Percentiles rank a stretch among this genome's conserved stretches.
These are phyloP conservation scores for Celoporthe dispersa DNA, from an alignment of 2,329 filamentous ascomycete genomes.

Conservation along the genomic window DNA sequence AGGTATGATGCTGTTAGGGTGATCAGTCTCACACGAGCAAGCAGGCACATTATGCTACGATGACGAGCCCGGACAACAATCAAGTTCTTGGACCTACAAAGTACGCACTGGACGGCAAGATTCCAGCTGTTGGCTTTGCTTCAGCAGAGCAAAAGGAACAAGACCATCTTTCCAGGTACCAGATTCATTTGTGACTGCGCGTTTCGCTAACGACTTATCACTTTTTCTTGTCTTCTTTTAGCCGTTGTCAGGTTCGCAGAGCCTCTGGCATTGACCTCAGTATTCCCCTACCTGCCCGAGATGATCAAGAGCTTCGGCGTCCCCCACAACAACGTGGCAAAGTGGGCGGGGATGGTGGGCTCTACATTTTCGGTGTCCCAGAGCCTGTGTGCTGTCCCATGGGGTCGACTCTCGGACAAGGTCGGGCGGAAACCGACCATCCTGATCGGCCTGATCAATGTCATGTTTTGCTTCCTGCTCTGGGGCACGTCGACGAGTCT, in stretches of 20 bases:
- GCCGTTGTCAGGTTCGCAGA: slow-evolving; percentile 81
- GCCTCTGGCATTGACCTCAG: slow-evolving; percentile 72
- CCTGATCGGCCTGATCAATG: slow-evolving; percentile 72
- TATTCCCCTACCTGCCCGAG: slow-evolving; percentile 73
- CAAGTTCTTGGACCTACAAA: slow-evolving; percentile 1
- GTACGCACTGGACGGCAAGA: neutral
- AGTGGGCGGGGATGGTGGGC: slow-evolving; percentile 78
- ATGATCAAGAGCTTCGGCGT: slow-evolving; percentile 84
- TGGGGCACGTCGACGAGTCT: slow-evolving; percentile 85
- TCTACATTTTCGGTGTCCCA: slow-evolving; percentile 75
- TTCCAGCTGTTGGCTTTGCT: neutral
- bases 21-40: neutral
- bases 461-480: slow-evolving; percentile 78
- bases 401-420: slow-evolving; percentile 77
- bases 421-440: slow-evolving; percentile 85
- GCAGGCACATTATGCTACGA: neutral
- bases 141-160: neutral
- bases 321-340: slow-evolving; percentile 71
- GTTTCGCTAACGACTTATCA: slow-evolving; percentile 39
- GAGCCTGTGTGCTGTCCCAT: slow-evolving; percentile 71
- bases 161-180: slow-evolving; percentile 21
- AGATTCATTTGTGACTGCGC: slow-evolving; percentile 28
- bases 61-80: neutral
- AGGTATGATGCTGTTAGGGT: neutral
- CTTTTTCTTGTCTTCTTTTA: slow-evolving; percentile 46